Conservation (phyloP, 139 green algal species). For the Chlorella vulgaris region DNA sequence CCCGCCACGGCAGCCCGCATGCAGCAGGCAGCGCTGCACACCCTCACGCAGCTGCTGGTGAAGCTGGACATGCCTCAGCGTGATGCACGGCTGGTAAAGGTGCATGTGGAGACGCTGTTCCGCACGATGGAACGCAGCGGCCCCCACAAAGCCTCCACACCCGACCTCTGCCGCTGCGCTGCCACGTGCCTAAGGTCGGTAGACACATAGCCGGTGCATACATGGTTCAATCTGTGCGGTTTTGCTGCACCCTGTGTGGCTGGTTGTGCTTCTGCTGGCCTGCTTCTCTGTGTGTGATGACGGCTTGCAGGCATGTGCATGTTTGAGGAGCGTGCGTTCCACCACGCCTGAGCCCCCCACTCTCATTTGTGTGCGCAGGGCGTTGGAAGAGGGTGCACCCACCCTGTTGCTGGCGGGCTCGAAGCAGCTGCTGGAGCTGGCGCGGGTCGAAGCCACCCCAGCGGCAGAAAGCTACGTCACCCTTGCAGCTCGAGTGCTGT, state of each 20-base stretch:
- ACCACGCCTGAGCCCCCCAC: background rate
- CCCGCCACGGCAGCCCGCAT: background rate
- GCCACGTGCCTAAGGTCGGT: conserved; percentile 14
- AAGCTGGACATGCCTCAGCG: conserved; percentile 20
- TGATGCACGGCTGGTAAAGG: background rate
- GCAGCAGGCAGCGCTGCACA: conserved; percentile 16
- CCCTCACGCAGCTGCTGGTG: conserved; percentile 6
- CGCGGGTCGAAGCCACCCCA: conserved; percentile 1
- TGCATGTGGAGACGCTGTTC: conserved; percentile 25
- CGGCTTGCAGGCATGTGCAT: too few species aligned
- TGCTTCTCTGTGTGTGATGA: too few species aligned
- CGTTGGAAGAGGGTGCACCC: conserved; percentile 16
- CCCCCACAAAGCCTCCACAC: background rate
- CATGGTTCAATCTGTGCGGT: too few species aligned
- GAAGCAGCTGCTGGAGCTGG: conserved; percentile 29
- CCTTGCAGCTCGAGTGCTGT: conserved; percentile 15
- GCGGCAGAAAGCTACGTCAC: conserved; percentile 11
- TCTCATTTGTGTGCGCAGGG: conserved; percentile 5
- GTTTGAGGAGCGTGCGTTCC: too few species aligned
- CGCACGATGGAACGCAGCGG: conserved; percentile 2
- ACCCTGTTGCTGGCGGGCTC: conserved; percentile 20
- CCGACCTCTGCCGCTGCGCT: conserved; percentile 13
- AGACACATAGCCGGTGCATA: too few species aligned
- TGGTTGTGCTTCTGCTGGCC: too few species aligned
- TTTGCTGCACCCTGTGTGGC: background rate